Evolutionary conservation across 2,329 filamentous ascomycete genomes (phyloP).

Genomic region (Calonectria ilicicola): DNA sequence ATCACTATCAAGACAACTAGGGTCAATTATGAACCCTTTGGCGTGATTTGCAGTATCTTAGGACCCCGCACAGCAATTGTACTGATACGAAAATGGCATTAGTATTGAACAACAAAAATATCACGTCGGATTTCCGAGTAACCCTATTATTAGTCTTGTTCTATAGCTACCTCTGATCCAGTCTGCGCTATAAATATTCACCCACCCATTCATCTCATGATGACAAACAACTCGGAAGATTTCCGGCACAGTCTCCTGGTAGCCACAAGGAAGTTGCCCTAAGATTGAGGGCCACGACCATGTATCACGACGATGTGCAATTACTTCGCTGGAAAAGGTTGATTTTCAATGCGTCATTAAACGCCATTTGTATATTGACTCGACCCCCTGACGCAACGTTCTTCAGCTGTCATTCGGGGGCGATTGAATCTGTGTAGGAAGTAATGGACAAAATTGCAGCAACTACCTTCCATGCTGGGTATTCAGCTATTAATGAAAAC

Average conservation of each 20-base stretch:
- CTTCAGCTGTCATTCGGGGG: not conserved
- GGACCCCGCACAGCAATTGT: not conserved
- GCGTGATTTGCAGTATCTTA: not conserved
- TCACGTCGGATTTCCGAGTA: not conserved
- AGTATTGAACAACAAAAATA: conserved; percentile 1
- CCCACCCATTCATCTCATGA: not conserved
- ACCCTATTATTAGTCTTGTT: conserved; percentile 11
- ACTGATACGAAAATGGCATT: conserved; percentile 8
- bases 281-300: not conserved
- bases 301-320: not conserved
- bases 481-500: not conserved
- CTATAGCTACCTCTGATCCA: conserved; percentile 2
- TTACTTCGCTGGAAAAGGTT: not conserved
- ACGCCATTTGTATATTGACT: not conserved
- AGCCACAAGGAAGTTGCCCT: not conserved
- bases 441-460: not conserved
- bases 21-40: not conserved
- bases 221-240: not conserved
- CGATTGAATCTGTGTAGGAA: not conserved
- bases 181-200: not conserved
- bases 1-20: not conserved
- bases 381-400: not conserved
- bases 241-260: not conserved
- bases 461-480: not conserved
- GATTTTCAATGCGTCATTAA: not conserved